Evolutionary conservation across 768 basidiomycete species (phyloP), one percentile per base, ranked within the genome.

Genomic region (Piloderma croceum): DNA sequence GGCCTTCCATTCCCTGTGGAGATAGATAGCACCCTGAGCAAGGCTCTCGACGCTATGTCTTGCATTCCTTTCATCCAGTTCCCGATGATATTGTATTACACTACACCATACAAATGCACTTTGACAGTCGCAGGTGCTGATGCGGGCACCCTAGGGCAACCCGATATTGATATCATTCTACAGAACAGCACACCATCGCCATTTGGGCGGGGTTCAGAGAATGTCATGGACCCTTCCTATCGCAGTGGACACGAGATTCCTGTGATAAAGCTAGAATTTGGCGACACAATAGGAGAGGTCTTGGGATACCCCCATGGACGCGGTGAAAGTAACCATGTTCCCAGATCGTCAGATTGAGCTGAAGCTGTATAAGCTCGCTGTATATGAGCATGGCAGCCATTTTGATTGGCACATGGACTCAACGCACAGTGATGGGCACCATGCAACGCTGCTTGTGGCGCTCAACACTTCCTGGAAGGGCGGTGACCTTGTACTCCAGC

Each of bases 391-490:
- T 2, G 51, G 48, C 10, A n/a, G n/a, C n/a, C n/a, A n/a, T n/a
- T n/a, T n/a, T n/a, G n/a, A n/a, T n/a, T n/a, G n/a, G n/a, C n/a
- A n/a, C n/a, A n/a, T n/a, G n/a, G n/a, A n/a, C n/a, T n/a, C n/a
- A n/a, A n/a, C n/a, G n/a, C n/a, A n/a, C n/a, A n/a, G n/a, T n/a
- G n/a, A n/a, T n/a, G n/a, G n/a, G n/a, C n/a, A 53, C 36, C 51
- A 50, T 40, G 51, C 36, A 9, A 53, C 51, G 5, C 36, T 45
- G 7, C 46, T 52, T n/a, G 15, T 52, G 15, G 45, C 46, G 7
- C 44, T 52, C 11, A 50, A 50, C 33, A 46, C 50, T 2, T 24
- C 39, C 6, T 51, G 50, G 50, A 43, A 38, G 23, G 50, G 50
- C 13, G 50, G 48, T 1, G 43, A 44, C 19, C 36, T 52, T 6